Percentiles rank a stretch among this genome's conserved stretches.
These are phyloP conservation scores for Debaryomycetaceae sp. DNA, from an alignment of 1,139 yeast genomes.

Conservation along the genomic window DNA sequence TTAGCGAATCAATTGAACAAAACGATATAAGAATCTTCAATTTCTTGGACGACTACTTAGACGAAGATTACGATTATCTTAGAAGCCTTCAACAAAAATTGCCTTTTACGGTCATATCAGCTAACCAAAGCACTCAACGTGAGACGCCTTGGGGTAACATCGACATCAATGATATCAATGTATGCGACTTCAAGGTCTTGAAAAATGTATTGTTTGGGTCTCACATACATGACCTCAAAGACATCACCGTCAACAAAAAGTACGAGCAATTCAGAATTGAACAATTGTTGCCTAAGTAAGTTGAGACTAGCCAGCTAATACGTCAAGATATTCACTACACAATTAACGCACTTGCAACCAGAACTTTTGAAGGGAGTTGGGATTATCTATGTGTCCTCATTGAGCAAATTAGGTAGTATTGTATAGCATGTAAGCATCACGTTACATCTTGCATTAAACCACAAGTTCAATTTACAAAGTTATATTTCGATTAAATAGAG, in stretches of 20 bases:
- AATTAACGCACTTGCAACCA: not conserved
- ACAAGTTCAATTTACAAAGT: too few relatives aligned
- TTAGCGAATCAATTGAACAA: conserved; percentile 41
- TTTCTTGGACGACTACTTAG: conserved; percentile 24
- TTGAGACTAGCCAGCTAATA: not conserved
- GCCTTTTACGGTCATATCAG: conserved; percentile 22
- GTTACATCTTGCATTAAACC: not conserved
- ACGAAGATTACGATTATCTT: conserved; percentile 10
- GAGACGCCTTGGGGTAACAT: conserved; percentile 15
- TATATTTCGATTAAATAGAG: not conserved
- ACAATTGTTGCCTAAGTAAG: conserved; percentile 9
- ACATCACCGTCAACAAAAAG: conserved; percentile 54
- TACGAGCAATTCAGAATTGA: conserved; percentile 58
- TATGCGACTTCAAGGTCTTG: conserved; percentile 55
- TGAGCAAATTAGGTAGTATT: not conserved
- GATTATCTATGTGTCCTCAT: not conserved
- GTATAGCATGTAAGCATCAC: not conserved
- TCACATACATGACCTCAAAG: conserved; percentile 66
- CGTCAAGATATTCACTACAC: not conserved
- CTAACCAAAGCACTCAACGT: conserved; percentile 9
- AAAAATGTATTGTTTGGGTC: conserved; percentile 61
- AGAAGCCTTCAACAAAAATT: conserved; percentile 12
- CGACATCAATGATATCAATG: conserved; percentile 44
- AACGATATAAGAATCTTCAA: conserved; percentile 49
- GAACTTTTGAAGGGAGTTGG: not conserved